Evolutionary conservation across 1,139 yeast species (phyloP), one percentile per base, ranked within the genome.

Genomic region (Geotrichum fermentans): DNA sequence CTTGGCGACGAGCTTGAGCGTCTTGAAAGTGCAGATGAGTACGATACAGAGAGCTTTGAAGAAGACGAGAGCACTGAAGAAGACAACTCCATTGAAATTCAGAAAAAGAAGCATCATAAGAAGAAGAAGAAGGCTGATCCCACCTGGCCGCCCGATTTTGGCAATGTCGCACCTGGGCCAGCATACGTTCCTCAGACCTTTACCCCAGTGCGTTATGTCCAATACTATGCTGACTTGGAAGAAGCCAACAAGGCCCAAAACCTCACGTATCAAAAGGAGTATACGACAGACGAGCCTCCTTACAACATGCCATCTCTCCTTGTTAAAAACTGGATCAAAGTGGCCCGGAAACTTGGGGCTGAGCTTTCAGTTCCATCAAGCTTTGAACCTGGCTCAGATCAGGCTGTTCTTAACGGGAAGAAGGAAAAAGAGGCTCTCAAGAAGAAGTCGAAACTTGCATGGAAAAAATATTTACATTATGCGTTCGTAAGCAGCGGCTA

Each of bases 121-220:
- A 59, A 37, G 60, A 53, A 52, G 50, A 56, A 54, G 38, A 61
- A 60, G 45, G 68, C 65, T 35, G 95, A 86, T 62, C 79, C 74
- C 52, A 78, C 94, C 0, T 67, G 83, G 49, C 95, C 95, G 1
- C 76, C 77, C 8, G 72, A 74, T 47, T 82, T 92, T 3, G 59
- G 57, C 4, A 64, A 68, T 20, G 56, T 69, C 17, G 73, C 77
- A 2, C 63, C 81, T 32, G 96, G 96, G 0, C 96, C 96, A 1
- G 96, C 82, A 0, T 85, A 82, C 62, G 66, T 70, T 2, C 78
- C 80, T 1, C 95, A 86, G 66, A 63, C 79, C 14, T 84, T 83
- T 57, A 75, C 92, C 0, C 96, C 95, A 0, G 74, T 76, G 45
- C 71, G 79, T 53, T 87, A 82, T 62, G 79, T 80, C 1, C 95